phyloP scores from a whole-genome alignment of 2,329 filamentous ascomycete species.

The Neofusicoccum parvum region DNA sequence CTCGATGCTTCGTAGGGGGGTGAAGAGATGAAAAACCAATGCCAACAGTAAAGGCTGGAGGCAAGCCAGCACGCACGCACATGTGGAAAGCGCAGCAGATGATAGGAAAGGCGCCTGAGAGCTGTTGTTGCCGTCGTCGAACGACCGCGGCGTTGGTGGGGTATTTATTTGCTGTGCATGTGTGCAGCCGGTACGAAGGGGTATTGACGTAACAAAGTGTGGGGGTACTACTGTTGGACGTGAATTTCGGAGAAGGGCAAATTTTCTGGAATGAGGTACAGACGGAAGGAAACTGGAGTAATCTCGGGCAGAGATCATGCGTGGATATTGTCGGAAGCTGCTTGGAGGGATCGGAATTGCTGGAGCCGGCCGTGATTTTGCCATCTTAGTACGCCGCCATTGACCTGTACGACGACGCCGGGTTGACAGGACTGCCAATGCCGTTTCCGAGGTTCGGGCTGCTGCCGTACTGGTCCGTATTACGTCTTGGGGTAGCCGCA shows the following conservation, averaged over 20 bases:
- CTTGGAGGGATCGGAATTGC: not conserved
- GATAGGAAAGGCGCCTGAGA: not conserved
- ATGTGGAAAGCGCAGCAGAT: not conserved
- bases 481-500: constrained; percentile 4
- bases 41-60: constrained; percentile 1
- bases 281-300: constrained; percentile 9
- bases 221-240: not conserved
- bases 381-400: constrained; percentile 6
- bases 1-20: not conserved
- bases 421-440: not conserved
- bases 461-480: constrained; percentile 8
- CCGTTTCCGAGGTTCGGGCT: not conserved
- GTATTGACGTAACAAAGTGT: constrained; percentile 12
- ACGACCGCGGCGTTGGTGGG: not conserved
- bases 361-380: not conserved
- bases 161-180: constrained; percentile 14
- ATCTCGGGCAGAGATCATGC: constrained; percentile 15
- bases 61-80: constrained; percentile 5
- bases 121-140: not conserved
- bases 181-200: constrained; percentile 6
- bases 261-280: constrained; percentile 12
- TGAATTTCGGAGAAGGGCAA: not conserved
- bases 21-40: not conserved
- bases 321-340: constrained; percentile 1
- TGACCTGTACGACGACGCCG: not conserved